Evolutionary conservation across 2,329 filamentous ascomycete species (phyloP).

Genomic region (Diaporthe citrichinensis): DNA sequence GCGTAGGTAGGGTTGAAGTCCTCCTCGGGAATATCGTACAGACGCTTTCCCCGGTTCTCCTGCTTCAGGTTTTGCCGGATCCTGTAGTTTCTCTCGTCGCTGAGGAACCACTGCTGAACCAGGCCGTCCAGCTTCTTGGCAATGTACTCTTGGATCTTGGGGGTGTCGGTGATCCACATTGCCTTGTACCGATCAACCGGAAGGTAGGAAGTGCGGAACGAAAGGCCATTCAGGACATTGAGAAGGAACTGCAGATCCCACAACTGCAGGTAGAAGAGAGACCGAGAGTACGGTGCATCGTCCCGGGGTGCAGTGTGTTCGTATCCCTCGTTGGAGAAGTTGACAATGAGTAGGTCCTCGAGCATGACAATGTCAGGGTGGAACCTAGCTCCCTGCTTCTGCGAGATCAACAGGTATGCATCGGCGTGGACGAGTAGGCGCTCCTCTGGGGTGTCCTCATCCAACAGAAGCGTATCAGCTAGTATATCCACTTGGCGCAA

Average conservation of each 20-base stretch:
- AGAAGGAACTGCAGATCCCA: conserved; percentile 20
- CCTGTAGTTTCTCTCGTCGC: conserved; percentile 25
- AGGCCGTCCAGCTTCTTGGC: background rate
- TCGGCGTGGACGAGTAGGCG: background rate
- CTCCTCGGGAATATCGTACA: conserved; percentile 32
- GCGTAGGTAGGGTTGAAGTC: conserved; percentile 16
- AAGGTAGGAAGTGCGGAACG: background rate
- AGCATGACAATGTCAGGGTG: conserved; percentile 11
- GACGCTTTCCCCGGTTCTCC: background rate
- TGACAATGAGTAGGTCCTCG: background rate
- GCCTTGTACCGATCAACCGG: background rate
- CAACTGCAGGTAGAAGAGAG: conserved; percentile 17
- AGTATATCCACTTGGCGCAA: background rate
- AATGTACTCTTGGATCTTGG: background rate
- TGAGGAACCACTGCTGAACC: conserved; percentile 22
- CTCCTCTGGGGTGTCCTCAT: background rate
- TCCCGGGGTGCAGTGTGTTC: background rate
- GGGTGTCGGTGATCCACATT: background rate
- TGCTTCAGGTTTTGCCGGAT: conserved; percentile 7
- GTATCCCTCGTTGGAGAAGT: background rate
- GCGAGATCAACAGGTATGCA: conserved; percentile 1
- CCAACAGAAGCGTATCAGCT: background rate
- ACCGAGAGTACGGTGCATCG: background rate
- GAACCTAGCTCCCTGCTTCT: background rate
- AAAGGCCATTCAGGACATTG: background rate